Percentiles rank a stretch among this genome's conserved stretches.
Conservation (phyloP, 2,329 filamentous ascomycete genomes). For the Daldinia sp. region DNA sequence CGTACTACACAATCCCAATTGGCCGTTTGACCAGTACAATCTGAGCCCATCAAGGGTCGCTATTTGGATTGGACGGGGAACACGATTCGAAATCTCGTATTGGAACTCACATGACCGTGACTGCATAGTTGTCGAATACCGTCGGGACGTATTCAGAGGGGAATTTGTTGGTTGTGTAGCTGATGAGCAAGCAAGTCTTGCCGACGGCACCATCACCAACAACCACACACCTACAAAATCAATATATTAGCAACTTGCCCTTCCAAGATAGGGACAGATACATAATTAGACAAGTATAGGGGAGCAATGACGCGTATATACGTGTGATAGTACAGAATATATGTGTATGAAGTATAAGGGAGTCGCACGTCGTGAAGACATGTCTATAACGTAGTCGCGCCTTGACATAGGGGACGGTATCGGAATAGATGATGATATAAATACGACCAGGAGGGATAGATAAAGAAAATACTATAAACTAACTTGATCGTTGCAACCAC, state of each 20-base stretch:
- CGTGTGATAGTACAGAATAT: conserved; percentile 5
- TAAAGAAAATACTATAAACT: conserved; percentile 44
- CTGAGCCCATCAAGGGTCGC: conserved; percentile 4
- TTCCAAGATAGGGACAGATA: not conserved
- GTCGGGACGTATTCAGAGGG: conserved; percentile 99
- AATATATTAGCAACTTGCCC: conserved; percentile 31
- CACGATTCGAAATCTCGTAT: not conserved
- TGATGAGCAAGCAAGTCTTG: conserved; percentile 98
- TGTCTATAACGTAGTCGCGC: conserved; percentile 25
- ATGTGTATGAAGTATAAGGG: conserved; percentile 29
- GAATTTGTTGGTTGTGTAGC: conserved; percentile 99
- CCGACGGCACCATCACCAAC: conserved; percentile 99
- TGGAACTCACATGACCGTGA: conserved; percentile 93
- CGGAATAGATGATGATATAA: conserved; percentile 25
- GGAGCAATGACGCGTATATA: conserved; percentile 29
- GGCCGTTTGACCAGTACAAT: conserved; percentile 1
- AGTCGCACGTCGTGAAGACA: conserved; percentile 17
- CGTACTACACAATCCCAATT: conserved; percentile 25
- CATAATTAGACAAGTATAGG: conserved; percentile 11
- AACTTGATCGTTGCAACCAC: conserved; percentile 73
- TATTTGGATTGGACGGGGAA: not conserved
- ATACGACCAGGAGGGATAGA: conserved; percentile 25
- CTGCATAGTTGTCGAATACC: conserved; percentile 99
- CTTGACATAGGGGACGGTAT: conserved; percentile 2
- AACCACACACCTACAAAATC: conserved; percentile 84